Evolutionary conservation across 2,329 filamentous ascomycete species (phyloP).

Genomic region (Coniochaeta ligniaria): DNA sequence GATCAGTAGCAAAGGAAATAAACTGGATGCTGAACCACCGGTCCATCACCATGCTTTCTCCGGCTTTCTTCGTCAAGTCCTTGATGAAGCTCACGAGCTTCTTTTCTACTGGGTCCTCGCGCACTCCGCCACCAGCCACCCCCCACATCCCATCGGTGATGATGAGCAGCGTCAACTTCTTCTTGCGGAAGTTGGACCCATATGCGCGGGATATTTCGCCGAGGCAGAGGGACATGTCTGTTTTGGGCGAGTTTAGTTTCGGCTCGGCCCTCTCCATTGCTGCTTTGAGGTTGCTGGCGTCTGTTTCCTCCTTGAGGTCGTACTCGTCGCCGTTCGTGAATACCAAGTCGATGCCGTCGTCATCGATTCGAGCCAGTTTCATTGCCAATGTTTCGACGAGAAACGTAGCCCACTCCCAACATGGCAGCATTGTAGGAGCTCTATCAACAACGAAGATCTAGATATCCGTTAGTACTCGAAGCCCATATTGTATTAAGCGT

Average conservation of each 20-base stretch:
- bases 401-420: background rate
- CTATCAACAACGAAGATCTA: background rate
- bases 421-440: background rate
- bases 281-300: background rate
- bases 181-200: background rate
- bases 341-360: background rate
- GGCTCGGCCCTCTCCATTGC: background rate
- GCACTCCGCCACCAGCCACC: background rate
- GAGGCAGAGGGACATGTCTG: background rate
- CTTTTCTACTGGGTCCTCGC: background rate
- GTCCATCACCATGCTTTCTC: background rate
- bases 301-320: background rate
- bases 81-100: background rate
- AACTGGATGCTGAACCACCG: conserved; percentile 5
- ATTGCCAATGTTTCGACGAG: background rate
- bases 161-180: background rate
- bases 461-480: background rate
- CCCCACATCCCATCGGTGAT: background rate
- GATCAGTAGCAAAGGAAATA: background rate
- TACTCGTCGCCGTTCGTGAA: conserved; percentile 1
- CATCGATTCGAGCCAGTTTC: background rate
- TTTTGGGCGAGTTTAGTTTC: background rate
- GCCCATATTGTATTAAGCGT: background rate
- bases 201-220: background rate
- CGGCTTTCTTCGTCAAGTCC: background rate